phyloP scores from a whole-genome alignment of 441 rosid genomes.

The Populus hybrid region DNA sequence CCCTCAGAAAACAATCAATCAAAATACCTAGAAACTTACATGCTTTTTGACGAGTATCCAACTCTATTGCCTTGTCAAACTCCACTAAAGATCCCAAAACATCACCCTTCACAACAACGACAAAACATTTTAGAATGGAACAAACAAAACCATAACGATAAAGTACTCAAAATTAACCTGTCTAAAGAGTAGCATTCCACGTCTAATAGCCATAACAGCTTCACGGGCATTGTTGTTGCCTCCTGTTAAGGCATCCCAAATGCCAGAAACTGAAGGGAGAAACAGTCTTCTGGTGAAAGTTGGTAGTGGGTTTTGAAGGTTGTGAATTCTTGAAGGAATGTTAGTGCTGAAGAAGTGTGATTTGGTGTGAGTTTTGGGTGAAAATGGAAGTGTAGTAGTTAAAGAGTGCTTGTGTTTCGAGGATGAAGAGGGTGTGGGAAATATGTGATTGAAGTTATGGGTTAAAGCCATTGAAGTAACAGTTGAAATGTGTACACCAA shows the following conservation, averaged over 20 bases:
- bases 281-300: constrained; percentile 56
- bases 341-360: constrained; percentile 18
- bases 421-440: constrained; percentile 18
- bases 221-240: constrained; percentile 55
- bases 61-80: constrained; percentile 71
- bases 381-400: constrained; percentile 7
- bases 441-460: constrained; percentile 31
- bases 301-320: constrained; percentile 33
- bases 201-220: constrained; percentile 54
- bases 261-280: constrained; percentile 67
- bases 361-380: constrained; percentile 10
- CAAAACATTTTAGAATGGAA: constrained; percentile 3
- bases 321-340: constrained; percentile 25
- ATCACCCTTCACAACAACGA: constrained; percentile 54
- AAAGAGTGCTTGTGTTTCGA: constrained; percentile 10
- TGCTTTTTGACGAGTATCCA: constrained; percentile 77
- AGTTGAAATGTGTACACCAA: not conserved
- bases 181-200: constrained; percentile 78
- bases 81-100: constrained; percentile 66
- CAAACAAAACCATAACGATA: not conserved
- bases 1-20: not conserved
- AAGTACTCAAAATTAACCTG: constrained; percentile 33
- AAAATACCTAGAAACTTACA: constrained; percentile 42
- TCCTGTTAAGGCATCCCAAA: constrained; percentile 85
- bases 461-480: constrained; percentile 42